These are phyloP conservation scores for Dothistroma septosporum DNA, from an alignment of 2,329 filamentous ascomycete species.

Conservation along the genomic window DNA sequence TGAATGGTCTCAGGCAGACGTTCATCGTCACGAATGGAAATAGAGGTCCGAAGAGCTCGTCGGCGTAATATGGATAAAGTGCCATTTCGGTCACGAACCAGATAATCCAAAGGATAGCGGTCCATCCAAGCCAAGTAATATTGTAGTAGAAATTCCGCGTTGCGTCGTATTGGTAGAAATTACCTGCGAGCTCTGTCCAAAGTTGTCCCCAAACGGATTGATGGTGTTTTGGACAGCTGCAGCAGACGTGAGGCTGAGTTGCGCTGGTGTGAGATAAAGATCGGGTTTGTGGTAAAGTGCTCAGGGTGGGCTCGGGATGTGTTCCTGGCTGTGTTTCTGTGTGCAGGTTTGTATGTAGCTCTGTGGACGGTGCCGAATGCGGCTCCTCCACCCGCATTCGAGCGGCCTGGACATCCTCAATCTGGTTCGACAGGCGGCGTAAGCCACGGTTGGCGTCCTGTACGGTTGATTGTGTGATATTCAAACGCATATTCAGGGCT, in stretches of 20 bases:
- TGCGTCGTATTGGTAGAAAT: constrained; percentile 28
- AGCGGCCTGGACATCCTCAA: constrained; percentile 31
- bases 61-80: constrained; percentile 44
- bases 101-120: constrained; percentile 38
- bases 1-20: constrained; percentile 45
- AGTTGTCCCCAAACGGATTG: constrained; percentile 28
- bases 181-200: constrained; percentile 28
- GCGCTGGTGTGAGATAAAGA: neutral
- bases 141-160: constrained; percentile 25
- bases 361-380: neutral
- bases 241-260: constrained; percentile 13
- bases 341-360: neutral
- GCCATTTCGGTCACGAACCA: constrained; percentile 44
- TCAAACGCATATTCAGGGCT: constrained; percentile 40
- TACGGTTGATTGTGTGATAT: constrained; percentile 40
- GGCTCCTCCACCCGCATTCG: neutral
- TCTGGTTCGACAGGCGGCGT: constrained; percentile 39
- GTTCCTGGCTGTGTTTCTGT: neutral
- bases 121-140: constrained; percentile 40
- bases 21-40: constrained; percentile 56
- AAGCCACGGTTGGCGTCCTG: constrained; percentile 44
- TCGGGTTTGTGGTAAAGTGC: neutral
- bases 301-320: neutral
- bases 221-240: constrained; percentile 26
- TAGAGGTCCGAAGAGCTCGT: constrained; percentile 50